Conservation (phyloP, 192 early-diverging fungal species). For the Backusella circina region DNA sequence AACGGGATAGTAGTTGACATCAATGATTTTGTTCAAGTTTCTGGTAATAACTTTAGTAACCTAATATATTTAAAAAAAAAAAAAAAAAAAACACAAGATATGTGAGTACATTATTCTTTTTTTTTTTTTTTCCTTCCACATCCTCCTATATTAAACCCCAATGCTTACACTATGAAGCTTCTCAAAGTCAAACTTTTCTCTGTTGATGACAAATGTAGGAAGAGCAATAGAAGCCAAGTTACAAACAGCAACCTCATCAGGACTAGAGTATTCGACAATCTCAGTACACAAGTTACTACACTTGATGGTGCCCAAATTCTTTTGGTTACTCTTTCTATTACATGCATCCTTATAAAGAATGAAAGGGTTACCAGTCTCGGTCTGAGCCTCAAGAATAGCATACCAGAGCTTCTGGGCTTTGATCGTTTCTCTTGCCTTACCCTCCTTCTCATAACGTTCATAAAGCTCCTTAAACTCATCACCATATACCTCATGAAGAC, state of each 20-base stretch:
- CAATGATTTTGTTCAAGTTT: slow-evolving; percentile 97
- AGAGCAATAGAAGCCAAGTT: slow-evolving; percentile 94
- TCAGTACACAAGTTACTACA: slow-evolving; percentile 98
- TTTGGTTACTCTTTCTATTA: slow-evolving; percentile 98
- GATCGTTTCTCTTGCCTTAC: slow-evolving; percentile 83
- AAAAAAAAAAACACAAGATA: too few species aligned
- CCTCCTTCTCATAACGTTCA: slow-evolving; percentile 77
- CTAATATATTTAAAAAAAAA: slow-evolving; percentile 7
- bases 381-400: slow-evolving; percentile 93
- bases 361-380: slow-evolving; percentile 96
- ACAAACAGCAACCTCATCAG: slow-evolving; percentile 97
- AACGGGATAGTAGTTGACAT: slow-evolving; percentile 96
- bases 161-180: slow-evolving; percentile 57
- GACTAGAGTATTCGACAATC: slow-evolving; percentile 93
- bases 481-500: slow-evolving; percentile 90
- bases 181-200: slow-evolving; percentile 74
- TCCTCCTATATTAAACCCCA: too few species aligned
- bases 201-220: slow-evolving; percentile 75
- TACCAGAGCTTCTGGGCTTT: slow-evolving; percentile 98
- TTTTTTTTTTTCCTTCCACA: too few species aligned
- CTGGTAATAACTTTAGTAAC: slow-evolving; percentile 82
- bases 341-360: slow-evolving; percentile 99
- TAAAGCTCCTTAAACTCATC: slow-evolving; percentile 88
- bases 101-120: neutral
- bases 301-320: slow-evolving; percentile 98